phyloP scores from a whole-genome alignment of 1,284 basidiomycete genomes.

The Peniophora sp. region DNA sequence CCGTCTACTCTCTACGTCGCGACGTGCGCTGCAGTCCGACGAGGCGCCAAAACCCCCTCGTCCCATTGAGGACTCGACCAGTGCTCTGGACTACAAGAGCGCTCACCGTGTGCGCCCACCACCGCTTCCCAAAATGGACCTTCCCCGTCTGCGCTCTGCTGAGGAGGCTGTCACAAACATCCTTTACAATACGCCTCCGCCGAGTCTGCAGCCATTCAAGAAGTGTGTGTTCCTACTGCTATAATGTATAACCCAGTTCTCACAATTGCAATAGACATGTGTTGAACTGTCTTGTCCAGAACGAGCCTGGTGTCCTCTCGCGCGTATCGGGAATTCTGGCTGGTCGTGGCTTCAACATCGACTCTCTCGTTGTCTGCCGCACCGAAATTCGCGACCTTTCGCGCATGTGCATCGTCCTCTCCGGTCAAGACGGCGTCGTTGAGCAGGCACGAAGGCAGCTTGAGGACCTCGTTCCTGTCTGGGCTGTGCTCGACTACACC shows the following conservation, averaged over 20 bases:
- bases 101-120: slow-evolving; percentile 64
- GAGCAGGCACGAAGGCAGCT: slow-evolving; percentile 94
- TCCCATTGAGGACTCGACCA: slow-evolving; percentile 84
- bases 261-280: slow-evolving; percentile 61
- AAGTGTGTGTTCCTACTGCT: slow-evolving; percentile 43
- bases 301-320: slow-evolving; percentile 97
- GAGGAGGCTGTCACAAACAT: slow-evolving; percentile 96
- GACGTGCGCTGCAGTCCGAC: slow-evolving; percentile 16
- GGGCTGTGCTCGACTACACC: slow-evolving; percentile 96
- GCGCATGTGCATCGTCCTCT: slow-evolving; percentile 97
- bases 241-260: background rate
- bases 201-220: slow-evolving; percentile 90
- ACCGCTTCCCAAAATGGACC: slow-evolving; percentile 70
- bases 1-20: slow-evolving; percentile 27
- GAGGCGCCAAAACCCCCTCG: slow-evolving; percentile 45
- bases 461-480: slow-evolving; percentile 93
- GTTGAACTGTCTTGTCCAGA: slow-evolving; percentile 98
- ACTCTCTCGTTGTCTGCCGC: slow-evolving; percentile 96
- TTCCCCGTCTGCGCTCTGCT: slow-evolving; percentile 70
- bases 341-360: slow-evolving; percentile 97
- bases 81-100: slow-evolving; percentile 90
- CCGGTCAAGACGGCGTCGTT: slow-evolving; percentile 95
- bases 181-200: slow-evolving; percentile 92
- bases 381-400: slow-evolving; percentile 97
- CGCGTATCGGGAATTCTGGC: slow-evolving; percentile 97